phyloP scores from a whole-genome alignment of 2,329 filamentous ascomycete genomes.

The Simplicillium aogashimaense region DNA sequence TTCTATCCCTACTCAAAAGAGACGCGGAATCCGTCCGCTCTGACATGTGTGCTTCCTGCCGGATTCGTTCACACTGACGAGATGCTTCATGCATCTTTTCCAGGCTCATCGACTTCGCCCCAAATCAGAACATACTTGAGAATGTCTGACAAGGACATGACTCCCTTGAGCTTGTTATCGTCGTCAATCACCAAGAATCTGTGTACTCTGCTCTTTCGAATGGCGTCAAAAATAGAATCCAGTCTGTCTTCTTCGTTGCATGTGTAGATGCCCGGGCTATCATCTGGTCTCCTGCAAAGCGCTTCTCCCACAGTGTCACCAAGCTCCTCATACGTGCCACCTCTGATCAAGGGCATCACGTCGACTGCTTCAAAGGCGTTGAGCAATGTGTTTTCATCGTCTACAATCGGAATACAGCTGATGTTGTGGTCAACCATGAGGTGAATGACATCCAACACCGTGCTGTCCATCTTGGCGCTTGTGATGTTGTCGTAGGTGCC shows the following conservation, averaged over 20 bases:
- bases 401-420: conserved; percentile 87
- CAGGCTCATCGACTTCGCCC: conserved; percentile 45
- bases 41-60: no score
- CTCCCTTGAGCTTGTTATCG: conserved; percentile 71
- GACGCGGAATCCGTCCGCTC: no score
- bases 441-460: conserved; percentile 90
- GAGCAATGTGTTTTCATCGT: conserved; percentile 65
- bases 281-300: conserved; percentile 74
- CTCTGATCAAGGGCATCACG: conserved; percentile 92
- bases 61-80: no score
- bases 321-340: conserved; percentile 84
- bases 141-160: conserved; percentile 92
- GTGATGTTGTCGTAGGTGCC: conserved; percentile 76
- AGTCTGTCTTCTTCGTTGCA: conserved; percentile 86
- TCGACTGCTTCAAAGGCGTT: conserved; percentile 98
- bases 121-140: conserved; percentile 86
- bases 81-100: no score
- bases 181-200: conserved; percentile 90
- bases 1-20: no score
- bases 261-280: conserved; percentile 94
- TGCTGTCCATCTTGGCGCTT: conserved; percentile 78
- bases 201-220: conserved; percentile 90
- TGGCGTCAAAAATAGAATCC: conserved; percentile 93
- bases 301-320: conserved; percentile 81
- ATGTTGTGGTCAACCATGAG: conserved; percentile 89